Percentiles rank a stretch among this genome's conserved stretches.
These are phyloP conservation scores for Didymella sp. DNA, from an alignment of 2,329 filamentous ascomycete genomes.

Conservation along the genomic window DNA sequence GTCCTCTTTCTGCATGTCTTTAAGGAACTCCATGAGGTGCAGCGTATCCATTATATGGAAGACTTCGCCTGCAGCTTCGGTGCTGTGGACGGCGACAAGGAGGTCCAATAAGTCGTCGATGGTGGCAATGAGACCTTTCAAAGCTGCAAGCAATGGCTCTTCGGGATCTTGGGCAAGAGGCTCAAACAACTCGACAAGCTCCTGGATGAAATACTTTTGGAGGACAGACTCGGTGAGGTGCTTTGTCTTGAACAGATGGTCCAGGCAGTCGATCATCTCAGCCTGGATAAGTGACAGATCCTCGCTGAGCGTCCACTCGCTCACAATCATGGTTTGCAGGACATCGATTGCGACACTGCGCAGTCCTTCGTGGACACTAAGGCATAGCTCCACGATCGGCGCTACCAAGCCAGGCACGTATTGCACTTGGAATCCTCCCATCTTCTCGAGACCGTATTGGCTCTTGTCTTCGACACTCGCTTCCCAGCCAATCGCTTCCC, in stretches of 20 bases:
- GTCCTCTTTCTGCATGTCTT: constrained; percentile 95
- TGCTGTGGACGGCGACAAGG: constrained; percentile 85
- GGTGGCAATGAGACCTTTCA: constrained; percentile 80
- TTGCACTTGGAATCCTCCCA: constrained; percentile 97
- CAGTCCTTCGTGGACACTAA: constrained; percentile 93
- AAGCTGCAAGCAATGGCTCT: constrained; percentile 76
- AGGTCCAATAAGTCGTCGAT: constrained; percentile 92
- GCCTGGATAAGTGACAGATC: constrained; percentile 91
- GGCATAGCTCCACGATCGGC: constrained; percentile 89
- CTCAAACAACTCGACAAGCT: constrained; percentile 82
- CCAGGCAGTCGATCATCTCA: constrained; percentile 94
- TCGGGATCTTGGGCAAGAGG: constrained; percentile 69
- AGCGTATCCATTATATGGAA: constrained; percentile 87
- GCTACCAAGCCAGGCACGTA: constrained; percentile 93
- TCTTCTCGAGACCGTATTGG: constrained; percentile 78
- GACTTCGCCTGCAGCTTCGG: constrained; percentile 74
- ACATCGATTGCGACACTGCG: constrained; percentile 91
- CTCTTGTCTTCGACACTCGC: constrained; percentile 78
- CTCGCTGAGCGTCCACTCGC: constrained; percentile 95
- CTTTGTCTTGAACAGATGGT: constrained; percentile 87
- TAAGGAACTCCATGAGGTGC: constrained; percentile 92
- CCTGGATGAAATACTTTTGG: constrained; percentile 89
- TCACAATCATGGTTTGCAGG: constrained; percentile 96
- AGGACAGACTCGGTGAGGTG: constrained; percentile 85
- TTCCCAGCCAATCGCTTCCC: constrained; percentile 98